Evolutionary conservation across 345 rosid species (phyloP), one percentile per base, ranked within the genome.

Genomic region (Syzygium oleosum): DNA sequence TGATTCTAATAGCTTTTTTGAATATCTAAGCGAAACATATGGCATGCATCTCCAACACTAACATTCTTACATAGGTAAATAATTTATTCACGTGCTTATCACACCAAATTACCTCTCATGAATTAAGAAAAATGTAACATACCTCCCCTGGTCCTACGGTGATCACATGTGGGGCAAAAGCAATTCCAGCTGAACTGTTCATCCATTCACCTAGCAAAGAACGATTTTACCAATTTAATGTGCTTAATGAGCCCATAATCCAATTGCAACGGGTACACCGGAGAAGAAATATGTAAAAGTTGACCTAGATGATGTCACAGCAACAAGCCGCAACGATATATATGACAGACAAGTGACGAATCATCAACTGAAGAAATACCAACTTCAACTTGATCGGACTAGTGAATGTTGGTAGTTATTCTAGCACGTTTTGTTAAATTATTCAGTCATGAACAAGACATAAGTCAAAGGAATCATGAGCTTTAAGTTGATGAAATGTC

Each of bases 81-180:
- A 7, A 73, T 73, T 73, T 73, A 38, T 84, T 84, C 43, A 41
- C 34, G 23, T 5, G 46, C 59, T 84, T 31, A 29, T 27, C 55
- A 84, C 59, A 16, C 14, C 55, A 53, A 85, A 54, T n/a, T n/a
- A 16, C 43, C 58, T 54, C 41, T 54, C 65, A 41, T 6, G 25
- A 53, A 53, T 54, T 53, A 29, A 85, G 41, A 89, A 56, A 51
- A 87, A 80, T 80, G 86, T 12, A 58, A 43, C 85, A 77, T 94
- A 97, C 99, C 94, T 98, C 99, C 90, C 99, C 98, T 68, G 90
- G 94, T 92, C 90, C 97, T 56, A 97, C 92, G 31, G 90, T 90
- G 91, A 98, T 91, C 86, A 97, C 97, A 95, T 98, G 98, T 12
- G 98, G 99, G 56, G 99, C 91, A 94, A 98, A 98, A 52, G 99